phyloP scores from a whole-genome alignment of 805 yeast species.

The Spathaspora girioi region DNA sequence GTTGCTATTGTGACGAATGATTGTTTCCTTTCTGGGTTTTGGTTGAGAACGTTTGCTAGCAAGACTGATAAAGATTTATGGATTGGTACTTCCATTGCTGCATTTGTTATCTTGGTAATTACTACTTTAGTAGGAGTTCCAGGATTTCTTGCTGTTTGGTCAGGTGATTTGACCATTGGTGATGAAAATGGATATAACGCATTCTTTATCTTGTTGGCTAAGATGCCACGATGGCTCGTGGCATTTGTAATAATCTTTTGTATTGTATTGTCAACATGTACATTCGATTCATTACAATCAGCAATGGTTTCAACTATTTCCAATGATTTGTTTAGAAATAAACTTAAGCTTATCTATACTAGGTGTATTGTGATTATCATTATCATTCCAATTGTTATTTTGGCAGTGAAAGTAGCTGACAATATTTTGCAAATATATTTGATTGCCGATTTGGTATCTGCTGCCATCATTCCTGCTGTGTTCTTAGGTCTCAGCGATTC shows the following conservation, averaged over 20 bases:
- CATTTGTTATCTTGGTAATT: slow-evolving; percentile 58
- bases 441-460: slow-evolving; percentile 86
- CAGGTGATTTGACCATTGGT: slow-evolving; percentile 55
- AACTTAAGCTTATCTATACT: slow-evolving; percentile 59
- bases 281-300: slow-evolving; percentile 84
- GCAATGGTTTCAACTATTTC: slow-evolving; percentile 87
- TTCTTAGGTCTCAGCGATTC: slow-evolving; percentile 70
- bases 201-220: slow-evolving; percentile 64
- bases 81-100: slow-evolving; percentile 74
- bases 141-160: slow-evolving; percentile 90
- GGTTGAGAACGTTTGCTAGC: slow-evolving; percentile 93
- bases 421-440: slow-evolving; percentile 82
- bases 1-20: slow-evolving; percentile 90
- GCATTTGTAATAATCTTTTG: slow-evolving; percentile 78
- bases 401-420: slow-evolving; percentile 77
- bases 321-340: slow-evolving; percentile 85
- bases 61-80: slow-evolving; percentile 68
- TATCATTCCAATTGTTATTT: slow-evolving; percentile 84
- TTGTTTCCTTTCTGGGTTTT: slow-evolving; percentile 85
- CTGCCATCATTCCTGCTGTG: slow-evolving; percentile 80
- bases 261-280: slow-evolving; percentile 75
- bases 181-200: slow-evolving; percentile 63
- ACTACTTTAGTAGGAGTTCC: slow-evolving; percentile 75
- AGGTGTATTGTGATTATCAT: slow-evolving; percentile 68
- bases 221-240: slow-evolving; percentile 82